Evolutionary conservation across 208 protist species (phyloP), one percentile per base, ranked within the genome.

Genomic region (Zelonia costaricensis): DNA sequence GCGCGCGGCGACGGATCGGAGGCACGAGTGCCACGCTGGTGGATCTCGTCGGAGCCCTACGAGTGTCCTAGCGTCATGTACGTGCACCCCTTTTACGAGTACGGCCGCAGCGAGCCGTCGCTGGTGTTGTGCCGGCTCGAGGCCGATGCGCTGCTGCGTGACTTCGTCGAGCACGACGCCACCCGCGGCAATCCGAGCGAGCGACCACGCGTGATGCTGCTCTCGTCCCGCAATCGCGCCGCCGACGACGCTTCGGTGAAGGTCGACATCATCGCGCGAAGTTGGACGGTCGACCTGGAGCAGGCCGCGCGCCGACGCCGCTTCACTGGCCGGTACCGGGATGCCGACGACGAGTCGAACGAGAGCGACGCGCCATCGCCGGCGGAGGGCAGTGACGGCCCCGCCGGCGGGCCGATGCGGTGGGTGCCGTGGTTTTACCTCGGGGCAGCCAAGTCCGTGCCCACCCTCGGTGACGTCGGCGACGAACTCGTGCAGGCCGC

Each of bases 61-160:
- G 55, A 40, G 47, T 38, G 31, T 18, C 22, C 39, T 7, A 25
- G 39, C 12, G 15, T 57, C 28, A 62, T 51, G 54, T 56, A 62
- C 25, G 38, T 70, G 25, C 47, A 62, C 45, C 55, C 47, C 20
- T 51, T 62, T 30, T 36, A 51, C 40, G 47, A 46, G 36, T 25
- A 43, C 20, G 63, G 48, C 4, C 36, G 39, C 2, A 31, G 2
- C n/a, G 55, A 62, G 43, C 45, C 55, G 47, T 70, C 47, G 5
- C 35, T 55, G 16, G 45, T 70, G 18, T 42, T 46, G 8, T 70
- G 54, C 43, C 45, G 63, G 36, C 52, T 56, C 20, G 55, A 44
- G 18, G 63, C 63, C 9, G 63, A 61, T 45, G 46, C 38, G 39
- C 38, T 69, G 49, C 36, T 69, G 63, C 54, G 52, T 18, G 7